Evolutionary conservation across 164 flowering plant genomes (phyloP), one percentile per base, ranked within the genome.

Genomic region (Liquidambar formosana): DNA sequence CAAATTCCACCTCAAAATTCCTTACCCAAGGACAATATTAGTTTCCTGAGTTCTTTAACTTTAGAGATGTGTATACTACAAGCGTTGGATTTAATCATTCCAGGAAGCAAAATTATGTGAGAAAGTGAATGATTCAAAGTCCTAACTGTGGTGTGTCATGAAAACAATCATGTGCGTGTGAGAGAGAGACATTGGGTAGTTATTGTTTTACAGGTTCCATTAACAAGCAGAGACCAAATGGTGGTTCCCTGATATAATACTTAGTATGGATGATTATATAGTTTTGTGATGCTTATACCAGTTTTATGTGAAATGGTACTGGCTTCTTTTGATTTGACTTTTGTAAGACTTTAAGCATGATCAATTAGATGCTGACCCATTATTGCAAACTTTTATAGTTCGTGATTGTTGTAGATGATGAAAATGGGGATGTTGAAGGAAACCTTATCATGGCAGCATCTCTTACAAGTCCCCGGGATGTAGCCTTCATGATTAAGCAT

Each of bases 371-470:
- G 59, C 52, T 73, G 27, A 61, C 66, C 46, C 44, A 58, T 53
- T 9, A 22, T 10, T 56, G 72, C 63, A 46, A 60, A 71, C 60
- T 72, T 59, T 61, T 75, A 63, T 73, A 92, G 97, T 86, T 87
- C 87, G 94, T 92, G 84, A 88, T 92, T 73, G 97, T 87, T 65
- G 94, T 91, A 73, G 95, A 89, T 74, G 97, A 92, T 86, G 95
- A 92, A 74, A 81, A 78, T 69, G 86, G 80, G 60, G 80, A 82
- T 25, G 66, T 77, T 28, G 95, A 89, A 83, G 99, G 97, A 67
- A 81, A 89, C 76, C 84, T 92, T 45, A 77, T 91, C 48, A 90
- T 90, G 96, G 96, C 91, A 61, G 99, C 97, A 59, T 82, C 85
- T 62, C 73, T 78, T 58, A 70, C 76, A 15, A 87, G 75, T 67